Base-by-base conservation (phyloP, 2,329 filamentous ascomycete species). In the Acrocalymma vagum region DNA sequence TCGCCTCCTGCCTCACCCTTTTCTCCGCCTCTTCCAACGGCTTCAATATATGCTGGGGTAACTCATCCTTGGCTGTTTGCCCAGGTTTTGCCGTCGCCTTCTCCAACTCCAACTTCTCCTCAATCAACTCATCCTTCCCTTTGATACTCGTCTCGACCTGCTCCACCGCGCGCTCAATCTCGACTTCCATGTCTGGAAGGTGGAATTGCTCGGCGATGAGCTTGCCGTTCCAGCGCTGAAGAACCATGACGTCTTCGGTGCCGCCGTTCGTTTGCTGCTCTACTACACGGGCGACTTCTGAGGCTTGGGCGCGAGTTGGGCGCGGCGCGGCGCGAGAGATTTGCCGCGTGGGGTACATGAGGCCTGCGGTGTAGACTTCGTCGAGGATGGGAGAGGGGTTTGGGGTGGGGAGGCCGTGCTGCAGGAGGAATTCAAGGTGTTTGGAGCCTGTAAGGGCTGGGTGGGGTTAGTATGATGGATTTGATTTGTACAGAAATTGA, bases 371-470 rank as follows among this genome's bases (percentile, higher is more conserved):
- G 66, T 97, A 99, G 34, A 95, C 76, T 34, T 83, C 74, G 65
- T 96, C 88, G 30, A 99, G 78, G 6, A 81, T 75, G 10, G 80
- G 72, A 1, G 87, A 90, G 1, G 90, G 85, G 10, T 78, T 76
- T 1, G 83, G 76, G 3, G 76, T 78, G 25, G 95, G 75, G 18
- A 94, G 80, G 31, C 86, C 83, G 53, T 92, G 85, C 42, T 87
- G 74, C 26, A 93, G 71, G 9, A 99, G 80, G 69, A 90, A 94
- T 53, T 93, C 83, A 22, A 97, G 75, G 66, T 97, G 89, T 60
- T 84, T 88, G 14, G 90, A 92, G 38, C 94, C 94, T 24, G 84
- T 82, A 38, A 95, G 75, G 37, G 94, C 94, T 74, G 48, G 21
- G 4, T 25, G 17, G 0, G 9, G 9, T 34, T 13, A 33, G 26